Percentiles rank a stretch among this genome's conserved stretches.
Evolutionary conservation across 805 yeast species (phyloP).

Genomic region (Lipomyces spencermartinsiae): DNA sequence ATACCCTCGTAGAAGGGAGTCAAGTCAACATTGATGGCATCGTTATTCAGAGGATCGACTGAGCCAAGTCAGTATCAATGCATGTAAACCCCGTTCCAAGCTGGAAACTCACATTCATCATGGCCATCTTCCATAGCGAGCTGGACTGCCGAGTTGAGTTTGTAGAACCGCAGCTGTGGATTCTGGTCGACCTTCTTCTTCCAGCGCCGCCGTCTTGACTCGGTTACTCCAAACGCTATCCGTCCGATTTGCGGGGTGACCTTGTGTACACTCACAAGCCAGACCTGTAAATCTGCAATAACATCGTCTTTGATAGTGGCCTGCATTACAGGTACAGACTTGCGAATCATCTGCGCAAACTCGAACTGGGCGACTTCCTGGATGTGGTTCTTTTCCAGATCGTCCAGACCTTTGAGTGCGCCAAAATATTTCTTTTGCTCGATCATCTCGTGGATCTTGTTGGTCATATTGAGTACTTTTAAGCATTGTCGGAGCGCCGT

Average conservation of each 20-base stretch:
- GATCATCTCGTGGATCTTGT: conserved; percentile 81
- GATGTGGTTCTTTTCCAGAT: conserved; percentile 68
- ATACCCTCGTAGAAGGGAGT: conserved; percentile 83
- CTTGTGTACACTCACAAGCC: conserved; percentile 55
- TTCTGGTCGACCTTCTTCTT: conserved; percentile 53
- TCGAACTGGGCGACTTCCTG: conserved; percentile 72
- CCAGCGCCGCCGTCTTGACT: conserved; percentile 67
- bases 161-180: conserved; percentile 58
- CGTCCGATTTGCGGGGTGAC: conserved; percentile 60
- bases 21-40: conserved; percentile 59
- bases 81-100: neutral
- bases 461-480: conserved; percentile 83
- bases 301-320: conserved; percentile 76
- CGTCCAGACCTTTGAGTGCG: conserved; percentile 83
- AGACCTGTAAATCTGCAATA: conserved; percentile 63
- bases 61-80: neutral
- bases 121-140: conserved; percentile 66
- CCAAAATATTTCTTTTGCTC: conserved; percentile 77
- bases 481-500: conserved; percentile 73
- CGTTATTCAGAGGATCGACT: conserved; percentile 57
- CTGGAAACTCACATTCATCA: conserved; percentile 42
- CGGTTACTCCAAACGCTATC: conserved; percentile 60
- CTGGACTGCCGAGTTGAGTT: conserved; percentile 88
- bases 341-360: conserved; percentile 69
- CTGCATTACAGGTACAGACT: conserved; percentile 77